These are phyloP conservation scores for Rhizophora mangle DNA, from an alignment of 345 rosid genomes.

Conservation along the genomic window DNA sequence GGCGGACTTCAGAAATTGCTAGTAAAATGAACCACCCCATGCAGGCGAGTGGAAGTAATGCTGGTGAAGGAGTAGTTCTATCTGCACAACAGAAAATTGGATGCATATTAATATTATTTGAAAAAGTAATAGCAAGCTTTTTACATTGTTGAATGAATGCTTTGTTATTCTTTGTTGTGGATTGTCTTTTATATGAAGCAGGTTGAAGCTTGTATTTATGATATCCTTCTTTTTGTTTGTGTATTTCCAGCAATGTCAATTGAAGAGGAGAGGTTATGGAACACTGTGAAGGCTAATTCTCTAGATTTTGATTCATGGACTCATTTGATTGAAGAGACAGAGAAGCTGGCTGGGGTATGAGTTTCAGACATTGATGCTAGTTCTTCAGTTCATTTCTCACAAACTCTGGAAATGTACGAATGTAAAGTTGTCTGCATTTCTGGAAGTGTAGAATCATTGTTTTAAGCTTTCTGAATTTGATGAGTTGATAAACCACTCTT, in stretches of 20 bases:
- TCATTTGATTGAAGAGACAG: constrained; percentile 81
- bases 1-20: background rate
- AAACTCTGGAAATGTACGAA: background rate
- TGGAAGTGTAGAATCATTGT: too few relatives aligned
- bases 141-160: background rate
- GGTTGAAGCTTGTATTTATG: background rate
- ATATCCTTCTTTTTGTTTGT: background rate
- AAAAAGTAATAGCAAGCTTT: background rate
- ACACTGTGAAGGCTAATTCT: constrained; percentile 68
- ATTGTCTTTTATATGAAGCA: background rate
- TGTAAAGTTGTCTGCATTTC: too few relatives aligned
- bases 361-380: background rate
- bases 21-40: background rate
- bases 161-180: background rate
- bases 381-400: background rate
- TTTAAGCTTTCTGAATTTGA: too few relatives aligned
- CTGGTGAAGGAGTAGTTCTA: background rate
- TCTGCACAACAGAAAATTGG: background rate
- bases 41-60: too few relatives aligned
- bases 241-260: constrained; percentile 52
- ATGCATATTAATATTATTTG: background rate
- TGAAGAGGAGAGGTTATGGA: constrained; percentile 95
- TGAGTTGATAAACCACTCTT: too few relatives aligned
- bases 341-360: constrained; percentile 80
- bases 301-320: constrained; percentile 90